Evolutionary conservation across 768 basidiomycete genomes (phyloP).

Genomic region (Plicaturopsis crispa): DNA sequence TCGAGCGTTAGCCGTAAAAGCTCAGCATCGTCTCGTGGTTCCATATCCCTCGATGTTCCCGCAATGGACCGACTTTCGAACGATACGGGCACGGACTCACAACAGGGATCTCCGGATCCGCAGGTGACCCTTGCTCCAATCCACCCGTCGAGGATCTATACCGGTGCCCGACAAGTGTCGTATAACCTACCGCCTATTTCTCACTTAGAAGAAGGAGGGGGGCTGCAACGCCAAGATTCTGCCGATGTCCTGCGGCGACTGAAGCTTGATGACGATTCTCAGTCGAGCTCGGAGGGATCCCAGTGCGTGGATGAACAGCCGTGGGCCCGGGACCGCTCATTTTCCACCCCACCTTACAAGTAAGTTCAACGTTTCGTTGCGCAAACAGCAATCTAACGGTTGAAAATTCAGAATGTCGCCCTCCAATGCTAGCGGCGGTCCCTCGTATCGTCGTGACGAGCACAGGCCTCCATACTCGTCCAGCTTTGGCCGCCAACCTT

Average conservation of each 20-base stretch:
- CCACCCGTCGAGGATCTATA: constrained; percentile 8
- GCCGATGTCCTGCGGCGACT: constrained; percentile 61
- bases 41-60: constrained; percentile 26
- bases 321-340: constrained; percentile 35
- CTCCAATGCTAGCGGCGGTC: constrained; percentile 4
- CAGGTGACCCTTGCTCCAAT: background rate
- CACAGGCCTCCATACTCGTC: constrained; percentile 5
- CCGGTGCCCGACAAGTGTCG: constrained; percentile 23
- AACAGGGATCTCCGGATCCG: background rate
- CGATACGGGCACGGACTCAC: constrained; percentile 12
- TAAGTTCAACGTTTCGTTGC: constrained; percentile 11
- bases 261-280: constrained; percentile 43
- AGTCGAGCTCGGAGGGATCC: constrained; percentile 15
- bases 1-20: constrained; percentile 15
- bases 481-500: constrained; percentile 12
- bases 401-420: constrained; percentile 12
- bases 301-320: constrained; percentile 19
- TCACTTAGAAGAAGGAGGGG: constrained; percentile 56
- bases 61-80: constrained; percentile 18
- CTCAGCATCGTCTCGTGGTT: constrained; percentile 15
- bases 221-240: constrained; percentile 44
- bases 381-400: constrained; percentile 13
- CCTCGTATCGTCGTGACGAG: background rate
- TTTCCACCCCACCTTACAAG: constrained; percentile 30
- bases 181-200: constrained; percentile 66